Base-by-base conservation (phyloP, 139 green algal species). In the Coccomyxa sp. region DNA sequence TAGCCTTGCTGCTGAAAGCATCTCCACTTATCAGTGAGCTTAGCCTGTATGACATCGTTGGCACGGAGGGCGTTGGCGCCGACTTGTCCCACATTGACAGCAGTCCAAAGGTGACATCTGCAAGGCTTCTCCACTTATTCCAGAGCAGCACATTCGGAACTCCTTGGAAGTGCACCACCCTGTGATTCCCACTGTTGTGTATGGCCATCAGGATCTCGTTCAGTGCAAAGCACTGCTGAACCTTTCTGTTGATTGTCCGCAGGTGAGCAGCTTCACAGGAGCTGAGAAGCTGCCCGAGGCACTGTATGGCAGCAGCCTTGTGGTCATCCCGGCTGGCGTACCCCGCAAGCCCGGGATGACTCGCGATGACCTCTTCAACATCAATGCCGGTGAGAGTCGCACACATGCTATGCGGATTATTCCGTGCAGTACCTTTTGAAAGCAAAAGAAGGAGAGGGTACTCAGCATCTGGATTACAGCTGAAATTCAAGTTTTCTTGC, bases 321-420 rank as follows among this genome's bases (percentile, higher is more conserved):
- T 99, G 58, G 88, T 99, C 83, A 98, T 99, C 76, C 97, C 97
- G 21, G 97, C 97, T 1, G 97, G 97, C 30, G 94, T 99, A 79
- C 92, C 93, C 0, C 90, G 95, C 80, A 98, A 98, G 92, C 97
- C 97, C 4, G 97, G 97, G 86, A 99, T 99, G 97, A 99, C 96
- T 0, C 92, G 97, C 45, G 97, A 99, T 82, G 97, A 99, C 87
- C 90, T 99, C 75, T 99, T 99, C 93, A 98, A 97, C 89, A 98
- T 97, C 87, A 99, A 99, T 85, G 95, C 95, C 28, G 89, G 90
- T 90, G 63, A 25, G 63, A 21, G 63, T 71, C 18, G 63, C 63
- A 25, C 63, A 71, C 21, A 9, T 25, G 63, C 18, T 71, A 71
- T 9, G 7, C 7, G 63, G 21, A 71, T 71, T 25, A 71, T 25